A percentile compares a stretch with the other conserved stretches of the same genome.
These are phyloP conservation scores for Alisma plantagoaquatica DNA, from an alignment of 106 monocot genomes.

Conservation along the genomic window DNA sequence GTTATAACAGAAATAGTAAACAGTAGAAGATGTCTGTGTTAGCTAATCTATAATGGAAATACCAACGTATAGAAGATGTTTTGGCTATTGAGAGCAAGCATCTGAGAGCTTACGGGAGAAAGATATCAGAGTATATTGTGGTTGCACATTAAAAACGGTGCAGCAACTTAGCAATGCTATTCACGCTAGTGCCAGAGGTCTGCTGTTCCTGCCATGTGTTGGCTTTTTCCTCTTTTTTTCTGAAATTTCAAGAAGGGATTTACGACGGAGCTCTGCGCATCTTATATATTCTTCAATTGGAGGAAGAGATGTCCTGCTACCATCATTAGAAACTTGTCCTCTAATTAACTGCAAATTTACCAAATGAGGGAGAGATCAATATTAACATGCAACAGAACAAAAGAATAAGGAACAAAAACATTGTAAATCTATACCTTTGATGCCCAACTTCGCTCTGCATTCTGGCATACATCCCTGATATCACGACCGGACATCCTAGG, in stretches of 20 bases:
- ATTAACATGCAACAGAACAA: not conserved
- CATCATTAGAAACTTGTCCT: constrained; percentile 37
- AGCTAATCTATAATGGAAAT: too few species aligned
- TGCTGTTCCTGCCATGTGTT: constrained; percentile 4
- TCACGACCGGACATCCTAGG: constrained; percentile 93
- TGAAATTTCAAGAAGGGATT: constrained; percentile 16
- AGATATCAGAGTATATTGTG: too few species aligned
- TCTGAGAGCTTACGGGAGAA: too few species aligned
- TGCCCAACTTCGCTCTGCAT: constrained; percentile 96
- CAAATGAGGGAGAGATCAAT: not conserved
- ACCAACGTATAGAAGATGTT: too few species aligned
- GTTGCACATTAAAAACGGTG: too few species aligned
- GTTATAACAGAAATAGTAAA: too few species aligned
- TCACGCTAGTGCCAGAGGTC: constrained; percentile 4
- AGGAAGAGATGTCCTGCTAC: constrained; percentile 29
- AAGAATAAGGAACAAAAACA: not conserved
- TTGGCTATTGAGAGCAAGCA: too few species aligned
- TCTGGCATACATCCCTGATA: constrained; percentile 85
- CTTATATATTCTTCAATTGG: constrained; percentile 68
- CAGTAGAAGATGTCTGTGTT: too few species aligned
- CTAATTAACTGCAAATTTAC: constrained; percentile 45
- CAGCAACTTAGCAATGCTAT: too few species aligned
- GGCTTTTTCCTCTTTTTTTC: constrained; percentile 9
- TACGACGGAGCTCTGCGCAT: constrained; percentile 52
- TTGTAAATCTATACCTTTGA: constrained; percentile 37